Conservation (phyloP, 352 stramenopile genomes). For the Phytophthora macrochlamydospora region DNA sequence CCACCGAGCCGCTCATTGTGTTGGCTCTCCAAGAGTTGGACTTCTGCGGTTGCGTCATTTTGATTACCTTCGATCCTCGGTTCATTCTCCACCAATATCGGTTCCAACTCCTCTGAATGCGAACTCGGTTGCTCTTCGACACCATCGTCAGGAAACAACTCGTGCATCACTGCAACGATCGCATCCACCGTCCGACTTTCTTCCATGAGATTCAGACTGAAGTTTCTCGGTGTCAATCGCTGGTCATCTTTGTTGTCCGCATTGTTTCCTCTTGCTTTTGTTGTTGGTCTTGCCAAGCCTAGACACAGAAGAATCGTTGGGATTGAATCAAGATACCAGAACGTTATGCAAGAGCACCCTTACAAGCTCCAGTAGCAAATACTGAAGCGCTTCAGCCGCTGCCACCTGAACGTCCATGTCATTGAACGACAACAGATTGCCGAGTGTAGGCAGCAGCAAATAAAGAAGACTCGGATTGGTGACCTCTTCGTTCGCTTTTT, state of each 20-base stretch:
- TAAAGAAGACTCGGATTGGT: conserved; percentile 59
- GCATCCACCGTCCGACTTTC: conserved; percentile 63
- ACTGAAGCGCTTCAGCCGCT: conserved; percentile 54
- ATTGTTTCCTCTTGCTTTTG: conserved; percentile 39
- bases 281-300: conserved; percentile 44
- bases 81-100: conserved; percentile 1
- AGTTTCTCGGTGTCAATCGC: conserved; percentile 58
- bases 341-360: conserved; percentile 1
- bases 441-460: conserved; percentile 54
- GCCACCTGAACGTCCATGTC: conserved; percentile 68
- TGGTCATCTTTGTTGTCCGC: conserved; percentile 51
- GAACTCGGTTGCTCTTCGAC: conserved; percentile 6
- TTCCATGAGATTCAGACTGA: conserved; percentile 74
- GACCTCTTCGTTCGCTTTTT: conserved; percentile 84
- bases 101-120: neutral
- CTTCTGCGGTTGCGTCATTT: neutral
- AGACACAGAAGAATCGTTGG: neutral
- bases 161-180: conserved; percentile 66
- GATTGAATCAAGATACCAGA: neutral
- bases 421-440: conserved; percentile 61
- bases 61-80: conserved; percentile 1
- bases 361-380: conserved; percentile 73
- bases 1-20: neutral
- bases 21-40: neutral
- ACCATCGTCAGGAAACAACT: conserved; percentile 72